Evolutionary conservation across 2,329 filamentous ascomycete species (phyloP).

Genomic region (Dothistroma septosporum): DNA sequence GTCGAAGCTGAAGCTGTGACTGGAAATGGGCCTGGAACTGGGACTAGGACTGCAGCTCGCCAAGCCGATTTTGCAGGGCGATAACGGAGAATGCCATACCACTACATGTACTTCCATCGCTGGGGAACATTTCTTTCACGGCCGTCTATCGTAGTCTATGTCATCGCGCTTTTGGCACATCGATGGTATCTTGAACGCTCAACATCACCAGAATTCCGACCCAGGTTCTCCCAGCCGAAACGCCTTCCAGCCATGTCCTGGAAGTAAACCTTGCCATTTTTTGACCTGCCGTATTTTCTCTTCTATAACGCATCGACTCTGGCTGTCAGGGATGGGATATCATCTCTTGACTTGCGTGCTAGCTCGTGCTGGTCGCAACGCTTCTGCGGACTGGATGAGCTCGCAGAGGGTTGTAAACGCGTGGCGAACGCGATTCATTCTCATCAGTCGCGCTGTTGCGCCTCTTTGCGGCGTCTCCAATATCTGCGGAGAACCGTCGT

Average conservation of each 20-base stretch:
- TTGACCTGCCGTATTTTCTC: background rate
- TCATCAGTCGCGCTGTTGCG: background rate
- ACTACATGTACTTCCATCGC: background rate
- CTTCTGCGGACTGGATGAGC: slow-evolving; percentile 22
- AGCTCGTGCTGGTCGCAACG: slow-evolving; percentile 1
- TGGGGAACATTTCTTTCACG: background rate
- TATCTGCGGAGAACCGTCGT: slow-evolving; percentile 6
- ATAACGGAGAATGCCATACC: background rate
- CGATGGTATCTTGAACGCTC: background rate
- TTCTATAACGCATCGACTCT: background rate
- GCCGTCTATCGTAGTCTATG: background rate
- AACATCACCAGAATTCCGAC: slow-evolving; percentile 3
- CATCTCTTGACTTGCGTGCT: background rate
- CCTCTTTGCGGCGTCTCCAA: background rate
- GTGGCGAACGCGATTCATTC: background rate
- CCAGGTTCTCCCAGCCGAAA: background rate
- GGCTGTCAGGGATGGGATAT: background rate
- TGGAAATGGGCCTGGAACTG: background rate
- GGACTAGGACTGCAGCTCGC: background rate
- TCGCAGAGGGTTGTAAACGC: slow-evolving; percentile 20
- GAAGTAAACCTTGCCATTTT: background rate
- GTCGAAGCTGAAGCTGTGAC: background rate
- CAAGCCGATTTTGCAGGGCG: no score
- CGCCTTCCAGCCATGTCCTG: background rate
- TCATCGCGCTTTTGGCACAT: background rate